Percentiles rank a stretch among this genome's conserved stretches.
Conservation (phyloP, 78 protist genomes). For the Monosiga brevicollis region DNA sequence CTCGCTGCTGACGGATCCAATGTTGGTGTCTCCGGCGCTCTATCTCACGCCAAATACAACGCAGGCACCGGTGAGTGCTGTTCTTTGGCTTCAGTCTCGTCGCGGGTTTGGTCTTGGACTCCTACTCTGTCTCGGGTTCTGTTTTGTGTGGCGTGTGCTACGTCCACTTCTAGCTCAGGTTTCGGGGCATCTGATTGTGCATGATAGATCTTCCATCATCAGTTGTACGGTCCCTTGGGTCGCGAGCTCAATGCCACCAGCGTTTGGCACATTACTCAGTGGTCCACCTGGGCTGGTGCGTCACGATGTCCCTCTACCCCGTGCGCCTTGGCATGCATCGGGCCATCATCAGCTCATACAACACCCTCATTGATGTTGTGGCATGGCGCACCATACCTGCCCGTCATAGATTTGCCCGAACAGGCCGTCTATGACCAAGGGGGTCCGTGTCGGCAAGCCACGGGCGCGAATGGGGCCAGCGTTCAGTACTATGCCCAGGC, state of each 20-base stretch:
- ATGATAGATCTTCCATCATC: background rate
- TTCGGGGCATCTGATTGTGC: background rate
- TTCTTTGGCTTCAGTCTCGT: conserved; percentile 34
- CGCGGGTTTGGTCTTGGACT: conserved; percentile 42
- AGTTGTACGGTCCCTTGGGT: background rate
- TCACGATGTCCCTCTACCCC: too few species aligned
- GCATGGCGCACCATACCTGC: background rate
- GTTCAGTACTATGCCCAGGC: too few species aligned
- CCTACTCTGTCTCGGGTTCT: conserved; percentile 32
- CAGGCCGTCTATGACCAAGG: too few species aligned
- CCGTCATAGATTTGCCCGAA: too few species aligned
- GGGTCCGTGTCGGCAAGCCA: too few species aligned
- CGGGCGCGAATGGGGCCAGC: too few species aligned
- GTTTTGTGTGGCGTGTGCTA: conserved; percentile 9
- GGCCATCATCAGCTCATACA: too few species aligned
- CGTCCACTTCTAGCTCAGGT: background rate
- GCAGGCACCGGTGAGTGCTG: conserved; percentile 28
- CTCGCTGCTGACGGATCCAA: too few species aligned
- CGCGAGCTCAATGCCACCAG: background rate
- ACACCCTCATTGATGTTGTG: background rate
- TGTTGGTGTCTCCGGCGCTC: too few species aligned
- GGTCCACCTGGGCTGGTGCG: background rate
- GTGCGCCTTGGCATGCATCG: too few species aligned
- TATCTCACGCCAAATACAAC: conserved; percentile 47
- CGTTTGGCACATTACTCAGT: background rate